Percentiles rank a stretch among this genome's conserved stretches.
phyloP scores from a whole-genome alignment of 805 yeast genomes.

The Candida cerambycidarum region DNA sequence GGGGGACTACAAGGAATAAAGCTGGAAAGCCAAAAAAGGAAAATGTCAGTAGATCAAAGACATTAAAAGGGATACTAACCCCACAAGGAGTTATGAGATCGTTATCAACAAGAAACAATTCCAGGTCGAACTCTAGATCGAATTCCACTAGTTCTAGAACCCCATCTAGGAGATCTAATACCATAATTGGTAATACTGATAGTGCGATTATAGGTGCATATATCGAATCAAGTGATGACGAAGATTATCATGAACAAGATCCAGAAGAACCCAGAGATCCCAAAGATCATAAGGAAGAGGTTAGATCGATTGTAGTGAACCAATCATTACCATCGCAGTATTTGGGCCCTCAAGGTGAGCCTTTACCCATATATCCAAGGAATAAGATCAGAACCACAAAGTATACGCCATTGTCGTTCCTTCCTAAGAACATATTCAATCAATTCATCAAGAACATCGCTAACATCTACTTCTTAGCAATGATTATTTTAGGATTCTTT shows the following conservation, averaged over 20 bases:
- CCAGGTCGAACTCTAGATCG: slow-evolving; percentile 9
- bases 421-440: slow-evolving; percentile 77
- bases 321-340: slow-evolving; percentile 56
- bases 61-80: slow-evolving; percentile 47
- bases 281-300: slow-evolving; percentile 27
- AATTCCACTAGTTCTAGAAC: slow-evolving; percentile 2
- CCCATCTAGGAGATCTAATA: slow-evolving; percentile 14
- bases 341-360: slow-evolving; percentile 58
- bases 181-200: slow-evolving; percentile 20
- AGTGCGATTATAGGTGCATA: slow-evolving; percentile 26
- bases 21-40: slow-evolving; percentile 60
- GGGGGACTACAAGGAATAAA: slow-evolving; percentile 86
- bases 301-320: slow-evolving; percentile 59
- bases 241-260: slow-evolving; percentile 24
- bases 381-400: slow-evolving; percentile 95
- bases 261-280: slow-evolving; percentile 29
- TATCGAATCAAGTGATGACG: slow-evolving; percentile 19
- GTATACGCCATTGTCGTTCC: slow-evolving; percentile 84
- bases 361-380: slow-evolving; percentile 65
- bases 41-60: slow-evolving; percentile 54
- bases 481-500: slow-evolving; percentile 79
- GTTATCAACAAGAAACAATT: slow-evolving; percentile 5
- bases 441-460: slow-evolving; percentile 86
- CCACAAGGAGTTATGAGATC: slow-evolving; percentile 17
- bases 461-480: slow-evolving; percentile 77